Evolutionary conservation across 106 monocot species (phyloP).

Genomic region (Platanthera guangdongensis): DNA sequence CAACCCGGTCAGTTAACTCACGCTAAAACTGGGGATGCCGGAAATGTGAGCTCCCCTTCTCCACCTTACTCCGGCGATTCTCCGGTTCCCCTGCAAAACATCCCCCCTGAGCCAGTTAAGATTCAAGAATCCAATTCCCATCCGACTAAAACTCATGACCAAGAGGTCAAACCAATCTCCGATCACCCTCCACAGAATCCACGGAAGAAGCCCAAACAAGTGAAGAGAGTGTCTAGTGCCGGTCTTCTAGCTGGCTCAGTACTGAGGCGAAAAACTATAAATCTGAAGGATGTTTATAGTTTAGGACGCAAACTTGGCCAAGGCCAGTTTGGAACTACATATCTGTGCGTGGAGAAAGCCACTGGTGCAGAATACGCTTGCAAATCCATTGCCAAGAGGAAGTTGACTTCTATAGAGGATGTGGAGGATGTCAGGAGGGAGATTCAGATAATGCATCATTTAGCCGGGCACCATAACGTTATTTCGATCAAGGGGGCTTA

Average conservation of each 20-base stretch:
- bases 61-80: not conserved
- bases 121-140: constrained; percentile 2
- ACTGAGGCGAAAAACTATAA: constrained; percentile 12
- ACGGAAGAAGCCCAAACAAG: not conserved
- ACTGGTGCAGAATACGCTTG: constrained; percentile 12
- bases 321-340: constrained; percentile 25
- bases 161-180: not conserved
- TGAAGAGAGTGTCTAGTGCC: constrained; percentile 3
- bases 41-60: not conserved
- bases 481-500: constrained; percentile 20
- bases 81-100: not conserved
- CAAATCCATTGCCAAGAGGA: constrained; percentile 25
- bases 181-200: not conserved
- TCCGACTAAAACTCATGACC: not conserved
- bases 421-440: constrained; percentile 23
- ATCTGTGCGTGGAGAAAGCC: constrained; percentile 16
- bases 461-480: constrained; percentile 13
- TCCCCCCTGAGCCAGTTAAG: constrained; percentile 1
- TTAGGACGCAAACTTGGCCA: constrained; percentile 18
- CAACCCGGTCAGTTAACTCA: not conserved
- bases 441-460: constrained; percentile 27
- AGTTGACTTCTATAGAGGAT: constrained; percentile 10
- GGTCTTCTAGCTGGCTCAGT: constrained; percentile 15
- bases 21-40: not conserved
- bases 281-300: constrained; percentile 16